A percentile compares a stretch with the other conserved stretches of the same genome.
These are phyloP conservation scores for Hyparrhenia diplandra DNA, from an alignment of 176 grass and related monocot species.

Conservation along the genomic window DNA sequence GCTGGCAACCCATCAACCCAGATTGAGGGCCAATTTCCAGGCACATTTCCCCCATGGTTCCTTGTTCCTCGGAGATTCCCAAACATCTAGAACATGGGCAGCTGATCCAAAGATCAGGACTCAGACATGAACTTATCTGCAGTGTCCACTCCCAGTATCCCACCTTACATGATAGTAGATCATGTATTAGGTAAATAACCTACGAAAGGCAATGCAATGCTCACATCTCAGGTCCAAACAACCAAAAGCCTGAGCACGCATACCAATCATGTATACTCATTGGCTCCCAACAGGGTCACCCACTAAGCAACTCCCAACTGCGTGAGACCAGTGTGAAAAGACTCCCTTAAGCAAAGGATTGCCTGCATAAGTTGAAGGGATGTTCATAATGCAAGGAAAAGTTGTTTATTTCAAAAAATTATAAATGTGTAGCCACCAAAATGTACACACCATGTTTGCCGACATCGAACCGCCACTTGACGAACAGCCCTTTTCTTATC, in stretches of 20 bases:
- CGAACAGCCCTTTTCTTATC: constrained; percentile 83
- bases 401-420: not conserved
- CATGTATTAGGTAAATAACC: not conserved
- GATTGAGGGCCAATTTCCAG: not conserved
- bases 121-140: not conserved
- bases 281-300: not conserved
- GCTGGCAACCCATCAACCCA: not conserved
- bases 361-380: constrained; percentile 37
- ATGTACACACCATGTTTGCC: constrained; percentile 70
- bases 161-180: no score
- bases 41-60: not conserved
- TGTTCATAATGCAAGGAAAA: not conserved
- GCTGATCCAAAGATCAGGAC: no score
- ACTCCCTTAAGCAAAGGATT: constrained; percentile 48
- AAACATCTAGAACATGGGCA: no score
- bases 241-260: not conserved
- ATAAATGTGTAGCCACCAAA: not conserved
- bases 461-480: constrained; percentile 76
- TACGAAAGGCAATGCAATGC: not conserved
- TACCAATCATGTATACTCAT: constrained; percentile 1
- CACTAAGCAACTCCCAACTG: not conserved
- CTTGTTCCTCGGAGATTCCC: not conserved
- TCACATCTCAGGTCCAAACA: not conserved
- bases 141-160: no score
- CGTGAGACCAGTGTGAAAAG: not conserved